Evolutionary conservation across 176 grass and related monocot genomes (phyloP).

Genomic region (Aegilops bicornis): DNA sequence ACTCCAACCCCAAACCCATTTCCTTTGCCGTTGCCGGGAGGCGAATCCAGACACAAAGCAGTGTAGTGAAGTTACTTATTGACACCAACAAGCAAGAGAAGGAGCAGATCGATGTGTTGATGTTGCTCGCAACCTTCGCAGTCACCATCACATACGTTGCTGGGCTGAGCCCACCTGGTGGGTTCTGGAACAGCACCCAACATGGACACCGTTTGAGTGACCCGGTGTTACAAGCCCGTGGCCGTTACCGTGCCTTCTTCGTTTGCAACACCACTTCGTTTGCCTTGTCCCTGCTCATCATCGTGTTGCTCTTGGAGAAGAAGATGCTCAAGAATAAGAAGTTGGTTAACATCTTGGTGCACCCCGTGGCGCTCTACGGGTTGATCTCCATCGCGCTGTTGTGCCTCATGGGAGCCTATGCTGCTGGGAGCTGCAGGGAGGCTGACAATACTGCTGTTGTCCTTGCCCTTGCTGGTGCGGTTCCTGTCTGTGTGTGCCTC

Average conservation of each 20-base stretch:
- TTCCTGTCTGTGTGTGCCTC: background rate
- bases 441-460: background rate
- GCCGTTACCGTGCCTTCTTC: slow-evolving; percentile 22
- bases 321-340: background rate
- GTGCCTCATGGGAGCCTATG: background rate
- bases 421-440: background rate
- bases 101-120: background rate
- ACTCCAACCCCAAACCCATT: background rate
- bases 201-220: background rate
- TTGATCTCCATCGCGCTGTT: background rate
- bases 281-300: background rate
- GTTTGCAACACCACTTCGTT: slow-evolving; percentile 39
- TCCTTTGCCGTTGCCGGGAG: too few relatives aligned
- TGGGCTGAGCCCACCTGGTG: slow-evolving; percentile 44
- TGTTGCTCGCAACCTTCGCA: slow-evolving; percentile 35
- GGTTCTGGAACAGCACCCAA: slow-evolving; percentile 14
- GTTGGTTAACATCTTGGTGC: too few relatives aligned
- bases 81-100: background rate
- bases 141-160: slow-evolving; percentile 34
- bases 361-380: background rate
- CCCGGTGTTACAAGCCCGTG: background rate
- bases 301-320: background rate
- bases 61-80: background rate
- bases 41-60: background rate
- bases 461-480: background rate